Percentiles rank a stretch among this genome's conserved stretches.
These are phyloP conservation scores for Cyclanthera cordifolia DNA, from an alignment of 306 rosid genomes.

Conservation along the genomic window DNA sequence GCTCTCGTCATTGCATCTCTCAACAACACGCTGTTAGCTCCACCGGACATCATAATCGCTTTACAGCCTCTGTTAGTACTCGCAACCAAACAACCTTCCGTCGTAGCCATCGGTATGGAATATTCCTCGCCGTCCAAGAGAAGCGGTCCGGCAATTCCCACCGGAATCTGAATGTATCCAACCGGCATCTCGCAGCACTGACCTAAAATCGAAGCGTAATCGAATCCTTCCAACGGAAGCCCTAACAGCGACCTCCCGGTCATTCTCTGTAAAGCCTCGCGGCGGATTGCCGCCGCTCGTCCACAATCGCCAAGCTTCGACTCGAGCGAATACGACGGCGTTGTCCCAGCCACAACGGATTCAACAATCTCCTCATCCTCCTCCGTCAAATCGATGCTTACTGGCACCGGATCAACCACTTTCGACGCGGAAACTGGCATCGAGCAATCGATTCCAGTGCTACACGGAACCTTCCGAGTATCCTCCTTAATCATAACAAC, in stretches of 20 bases:
- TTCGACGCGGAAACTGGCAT: conserved; percentile 6
- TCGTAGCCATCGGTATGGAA: conserved; percentile 16
- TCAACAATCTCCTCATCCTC: conserved; percentile 14
- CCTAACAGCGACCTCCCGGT: conserved; percentile 14
- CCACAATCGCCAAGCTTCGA: conserved; percentile 18
- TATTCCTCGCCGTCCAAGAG: conserved; percentile 14
- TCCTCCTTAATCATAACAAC: conserved; percentile 5
- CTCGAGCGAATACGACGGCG: conserved; percentile 18
- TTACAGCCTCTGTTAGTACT: conserved; percentile 18
- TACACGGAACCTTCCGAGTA: conserved; percentile 12
- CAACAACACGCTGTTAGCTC: conserved; percentile 15
- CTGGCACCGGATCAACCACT: conserved; percentile 8
- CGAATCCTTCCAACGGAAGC: conserved; percentile 18
- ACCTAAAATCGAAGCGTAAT: conserved; percentile 17
- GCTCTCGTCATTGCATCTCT: conserved; percentile 19
- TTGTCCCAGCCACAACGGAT: conserved; percentile 15
- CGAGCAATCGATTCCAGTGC: conserved; percentile 4
- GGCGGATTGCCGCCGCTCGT: conserved; percentile 17
- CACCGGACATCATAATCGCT: conserved; percentile 14
- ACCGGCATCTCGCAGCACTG: conserved; percentile 20
- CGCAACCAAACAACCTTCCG: conserved; percentile 18
- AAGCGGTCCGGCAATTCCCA: conserved; percentile 13
- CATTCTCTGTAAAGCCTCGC: conserved; percentile 17
- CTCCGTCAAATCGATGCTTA: conserved; percentile 1
- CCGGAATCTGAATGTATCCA: conserved; percentile 16